Conservation (phyloP, 2,329 filamentous ascomycete genomes). For the Verticillium albo-atrum region DNA sequence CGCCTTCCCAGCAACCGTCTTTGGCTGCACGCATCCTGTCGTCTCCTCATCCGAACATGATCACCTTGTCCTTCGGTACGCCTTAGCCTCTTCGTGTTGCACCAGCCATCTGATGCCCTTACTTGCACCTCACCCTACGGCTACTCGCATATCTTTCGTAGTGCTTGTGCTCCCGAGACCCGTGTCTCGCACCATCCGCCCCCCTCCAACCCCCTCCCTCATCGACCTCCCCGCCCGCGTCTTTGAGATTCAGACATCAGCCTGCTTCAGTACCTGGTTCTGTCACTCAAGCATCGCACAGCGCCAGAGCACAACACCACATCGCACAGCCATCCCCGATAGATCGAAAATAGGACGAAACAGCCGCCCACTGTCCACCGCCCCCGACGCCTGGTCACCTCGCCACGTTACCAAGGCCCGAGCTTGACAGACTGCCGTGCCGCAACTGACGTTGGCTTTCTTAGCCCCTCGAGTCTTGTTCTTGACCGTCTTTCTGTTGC, state of each 20-base stretch:
- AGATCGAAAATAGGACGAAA: slow-evolving; percentile 7
- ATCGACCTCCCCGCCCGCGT: not conserved
- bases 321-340: not conserved
- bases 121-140: slow-evolving; percentile 1
- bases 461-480: slow-evolving; percentile 1
- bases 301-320: not conserved
- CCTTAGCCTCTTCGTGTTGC: slow-evolving; percentile 6
- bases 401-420: not conserved
- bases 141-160: slow-evolving; percentile 6
- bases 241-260: not conserved
- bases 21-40: not conserved
- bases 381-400: not conserved
- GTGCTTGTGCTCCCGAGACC: slow-evolving; percentile 4
- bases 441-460: not conserved
- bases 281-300: not conserved
- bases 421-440: not conserved
- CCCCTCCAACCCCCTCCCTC: slow-evolving; percentile 9
- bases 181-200: slow-evolving; percentile 7
- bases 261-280: not conserved
- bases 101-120: slow-evolving; percentile 9
- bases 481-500: slow-evolving; percentile 14
- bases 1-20: not conserved
- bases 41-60: slow-evolving; percentile 9
- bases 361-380: not conserved
- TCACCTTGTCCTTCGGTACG: slow-evolving; percentile 5